Evolutionary conservation across 306 rosid species (phyloP).

Genomic region (Prunus mira): DNA sequence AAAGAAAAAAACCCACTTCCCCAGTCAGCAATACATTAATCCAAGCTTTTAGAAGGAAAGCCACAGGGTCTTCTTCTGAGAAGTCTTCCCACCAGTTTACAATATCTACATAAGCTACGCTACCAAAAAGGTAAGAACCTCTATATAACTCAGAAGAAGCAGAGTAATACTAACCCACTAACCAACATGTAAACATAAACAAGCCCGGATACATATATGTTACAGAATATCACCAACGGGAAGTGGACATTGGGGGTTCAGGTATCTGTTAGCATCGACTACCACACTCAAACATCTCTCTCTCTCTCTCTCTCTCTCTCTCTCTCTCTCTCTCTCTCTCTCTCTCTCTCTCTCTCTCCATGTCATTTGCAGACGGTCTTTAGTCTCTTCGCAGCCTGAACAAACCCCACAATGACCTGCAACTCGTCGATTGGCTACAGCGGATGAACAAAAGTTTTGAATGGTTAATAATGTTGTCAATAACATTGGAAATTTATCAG

Average conservation of each 20-base stretch:
- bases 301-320: background rate
- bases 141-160: constrained; percentile 40
- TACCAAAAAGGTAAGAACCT: constrained; percentile 47
- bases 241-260: constrained; percentile 40
- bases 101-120: constrained; percentile 63
- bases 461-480: background rate
- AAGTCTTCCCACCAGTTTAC: constrained; percentile 44
- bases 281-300: constrained; percentile 22
- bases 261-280: constrained; percentile 64
- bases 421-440: constrained; percentile 95
- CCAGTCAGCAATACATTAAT: constrained; percentile 58
- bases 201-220: constrained; percentile 44
- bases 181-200: constrained; percentile 37
- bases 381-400: constrained; percentile 85
- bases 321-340: background rate
- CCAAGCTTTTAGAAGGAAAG: constrained; percentile 39
- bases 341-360: constrained; percentile 2
- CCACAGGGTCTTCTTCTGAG: constrained; percentile 37
- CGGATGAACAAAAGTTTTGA: constrained; percentile 6
- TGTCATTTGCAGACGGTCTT: constrained; percentile 91
- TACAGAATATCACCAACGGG: constrained; percentile 47
- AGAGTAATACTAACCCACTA: constrained; percentile 37
- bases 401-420: constrained; percentile 94
- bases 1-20: constrained; percentile 49
- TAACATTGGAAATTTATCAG: background rate